Evolutionary conservation across 495 filamentous ascomycete species (phyloP).

Genomic region (Evansstolkia leycettana): DNA sequence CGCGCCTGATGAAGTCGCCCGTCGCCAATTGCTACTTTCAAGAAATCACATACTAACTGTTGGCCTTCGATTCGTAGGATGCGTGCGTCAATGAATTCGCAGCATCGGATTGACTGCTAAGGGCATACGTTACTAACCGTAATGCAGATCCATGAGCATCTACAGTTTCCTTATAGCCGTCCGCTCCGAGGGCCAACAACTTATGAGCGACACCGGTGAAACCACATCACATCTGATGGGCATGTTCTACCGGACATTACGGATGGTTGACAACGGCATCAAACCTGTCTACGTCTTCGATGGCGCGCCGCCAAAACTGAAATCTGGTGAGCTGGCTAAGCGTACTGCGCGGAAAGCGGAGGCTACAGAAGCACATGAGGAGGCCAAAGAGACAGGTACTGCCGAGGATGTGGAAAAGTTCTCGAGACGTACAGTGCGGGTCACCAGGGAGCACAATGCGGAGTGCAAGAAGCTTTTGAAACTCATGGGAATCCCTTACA

Average conservation of each 20-base stretch:
- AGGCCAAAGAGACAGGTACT: slow-evolving; percentile 94
- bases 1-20: no score
- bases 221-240: slow-evolving; percentile 98
- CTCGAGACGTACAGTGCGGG: slow-evolving; percentile 82
- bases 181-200: slow-evolving; percentile 88
- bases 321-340: slow-evolving; percentile 90
- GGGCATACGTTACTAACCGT: slow-evolving; percentile 8
- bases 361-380: slow-evolving; percentile 76
- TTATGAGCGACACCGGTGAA: slow-evolving; percentile 85
- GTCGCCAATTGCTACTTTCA: no score
- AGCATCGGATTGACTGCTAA: slow-evolving; percentile 1
- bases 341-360: slow-evolving; percentile 84
- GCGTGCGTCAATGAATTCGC: slow-evolving; percentile 47
- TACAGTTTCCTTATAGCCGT: slow-evolving; percentile 98
- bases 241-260: slow-evolving; percentile 97
- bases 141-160: slow-evolving; percentile 84
- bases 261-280: slow-evolving; percentile 97
- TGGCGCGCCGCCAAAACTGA: slow-evolving; percentile 89
- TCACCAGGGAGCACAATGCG: slow-evolving; percentile 91
- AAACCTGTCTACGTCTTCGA: slow-evolving; percentile 98
- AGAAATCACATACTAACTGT: slow-evolving; percentile 11
- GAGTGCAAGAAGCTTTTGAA: slow-evolving; percentile 85
- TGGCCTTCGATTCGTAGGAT: slow-evolving; percentile 43
- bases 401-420: slow-evolving; percentile 98
- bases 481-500: slow-evolving; percentile 92